These are phyloP conservation scores for Calonectria pseudoreteaudii DNA, from an alignment of 2,329 filamentous ascomycete species.

Conservation along the genomic window DNA sequence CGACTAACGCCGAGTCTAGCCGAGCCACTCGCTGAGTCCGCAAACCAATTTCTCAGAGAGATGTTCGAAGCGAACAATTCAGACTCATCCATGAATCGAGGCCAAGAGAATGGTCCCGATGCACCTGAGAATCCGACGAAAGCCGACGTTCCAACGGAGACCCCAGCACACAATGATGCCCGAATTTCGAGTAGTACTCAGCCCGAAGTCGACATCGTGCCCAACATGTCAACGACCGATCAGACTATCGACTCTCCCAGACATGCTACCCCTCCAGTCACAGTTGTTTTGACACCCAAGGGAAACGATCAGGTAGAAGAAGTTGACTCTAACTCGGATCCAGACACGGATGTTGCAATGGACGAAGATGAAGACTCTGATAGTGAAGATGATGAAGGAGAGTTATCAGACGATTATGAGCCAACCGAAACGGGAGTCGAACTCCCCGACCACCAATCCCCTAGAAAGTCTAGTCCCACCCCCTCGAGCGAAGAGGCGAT, in stretches of 20 bases:
- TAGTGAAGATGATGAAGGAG: slow-evolving; percentile 43
- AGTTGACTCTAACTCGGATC: slow-evolving; percentile 17
- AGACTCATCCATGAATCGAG: background rate
- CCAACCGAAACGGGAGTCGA: slow-evolving; percentile 58
- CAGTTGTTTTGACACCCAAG: background rate
- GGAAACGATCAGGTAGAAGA: background rate
- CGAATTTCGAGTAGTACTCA: background rate
- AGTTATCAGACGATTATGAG: slow-evolving; percentile 65
- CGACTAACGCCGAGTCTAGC: slow-evolving; percentile 32
- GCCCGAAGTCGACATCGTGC: background rate
- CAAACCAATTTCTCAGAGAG: background rate
- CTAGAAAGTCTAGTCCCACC: slow-evolving; percentile 16
- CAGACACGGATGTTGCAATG: slow-evolving; percentile 39
- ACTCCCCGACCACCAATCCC: slow-evolving; percentile 24
- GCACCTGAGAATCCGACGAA: slow-evolving; percentile 7
- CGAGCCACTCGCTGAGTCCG: slow-evolving; percentile 9
- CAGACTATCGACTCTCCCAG: background rate
- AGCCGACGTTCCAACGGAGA: background rate
- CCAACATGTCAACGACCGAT: background rate
- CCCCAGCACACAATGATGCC: background rate
- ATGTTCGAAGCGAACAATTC: background rate
- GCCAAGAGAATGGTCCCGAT: slow-evolving; percentile 25
- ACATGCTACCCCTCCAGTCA: background rate
- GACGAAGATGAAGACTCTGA: slow-evolving; percentile 36
- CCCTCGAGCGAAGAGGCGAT: slow-evolving; percentile 35